These are phyloP conservation scores for Tubosaeta sp. DNA, from an alignment of 768 basidiomycete genomes.

Conservation along the genomic window DNA sequence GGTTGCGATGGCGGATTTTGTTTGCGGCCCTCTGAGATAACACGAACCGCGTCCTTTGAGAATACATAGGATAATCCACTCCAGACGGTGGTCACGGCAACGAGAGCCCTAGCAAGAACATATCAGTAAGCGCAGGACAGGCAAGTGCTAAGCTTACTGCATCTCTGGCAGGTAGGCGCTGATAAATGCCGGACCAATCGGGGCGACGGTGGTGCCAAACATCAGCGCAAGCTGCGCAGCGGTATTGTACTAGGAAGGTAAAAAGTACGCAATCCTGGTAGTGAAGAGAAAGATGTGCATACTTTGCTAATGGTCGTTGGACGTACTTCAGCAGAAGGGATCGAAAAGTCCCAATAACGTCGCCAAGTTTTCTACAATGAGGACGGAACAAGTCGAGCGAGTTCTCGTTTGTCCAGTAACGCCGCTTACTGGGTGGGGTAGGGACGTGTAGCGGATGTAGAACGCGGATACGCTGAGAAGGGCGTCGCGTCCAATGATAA, in stretches of 20 bases:
- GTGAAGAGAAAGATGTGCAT: background rate
- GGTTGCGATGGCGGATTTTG: constrained; percentile 25
- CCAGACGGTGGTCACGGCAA: constrained; percentile 89
- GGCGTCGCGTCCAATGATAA: constrained; percentile 89
- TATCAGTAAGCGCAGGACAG: background rate
- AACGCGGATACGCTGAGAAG: constrained; percentile 85
- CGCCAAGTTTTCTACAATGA: constrained; percentile 76
- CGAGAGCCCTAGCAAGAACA: constrained; percentile 58
- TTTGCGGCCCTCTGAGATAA: constrained; percentile 42
- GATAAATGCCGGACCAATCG: constrained; percentile 64
- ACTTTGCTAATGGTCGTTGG: constrained; percentile 96
- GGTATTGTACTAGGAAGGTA: constrained; percentile 70
- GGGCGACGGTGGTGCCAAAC: constrained; percentile 83
- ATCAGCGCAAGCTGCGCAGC: constrained; percentile 88
- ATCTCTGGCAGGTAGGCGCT: constrained; percentile 53
- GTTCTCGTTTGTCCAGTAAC: background rate
- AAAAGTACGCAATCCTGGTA: background rate
- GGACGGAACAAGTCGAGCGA: constrained; percentile 2
- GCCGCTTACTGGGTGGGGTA: constrained; percentile 70
- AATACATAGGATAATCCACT: constrained; percentile 84
- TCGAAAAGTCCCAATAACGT: constrained; percentile 95
- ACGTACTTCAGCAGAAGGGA: constrained; percentile 91
- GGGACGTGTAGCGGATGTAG: constrained; percentile 86
- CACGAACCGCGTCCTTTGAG: constrained; percentile 66
- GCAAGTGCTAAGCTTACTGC: constrained; percentile 53